Conservation (phyloP, 2,329 filamentous ascomycete genomes). For the Didymella glomerata region DNA sequence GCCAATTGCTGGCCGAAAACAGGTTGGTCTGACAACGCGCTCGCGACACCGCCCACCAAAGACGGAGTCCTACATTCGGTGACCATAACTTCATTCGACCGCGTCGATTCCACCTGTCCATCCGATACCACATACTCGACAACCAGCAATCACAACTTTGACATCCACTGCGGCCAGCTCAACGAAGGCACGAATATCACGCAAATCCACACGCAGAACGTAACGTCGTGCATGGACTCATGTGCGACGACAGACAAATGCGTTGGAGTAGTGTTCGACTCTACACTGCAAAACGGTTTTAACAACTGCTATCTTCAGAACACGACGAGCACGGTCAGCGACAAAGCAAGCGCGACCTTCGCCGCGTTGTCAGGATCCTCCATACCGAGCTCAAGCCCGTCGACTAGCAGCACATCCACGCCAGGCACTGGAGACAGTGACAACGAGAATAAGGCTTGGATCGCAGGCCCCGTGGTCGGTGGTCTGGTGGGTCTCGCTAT, state of each 20-base stretch:
- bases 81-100: constrained; percentile 36
- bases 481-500: constrained; percentile 28
- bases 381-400: constrained; percentile 5
- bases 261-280: constrained; percentile 40
- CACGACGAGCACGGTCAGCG: constrained; percentile 33
- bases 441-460: constrained; percentile 36
- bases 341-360: constrained; percentile 32
- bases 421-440: constrained; percentile 4
- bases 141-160: constrained; percentile 32
- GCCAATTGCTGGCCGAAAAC: constrained; percentile 48
- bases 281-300: constrained; percentile 34
- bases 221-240: constrained; percentile 43
- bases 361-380: constrained; percentile 25
- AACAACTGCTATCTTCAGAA: constrained; percentile 48
- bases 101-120: constrained; percentile 34
- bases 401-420: constrained; percentile 9
- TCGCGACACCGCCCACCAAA: constrained; percentile 19
- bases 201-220: constrained; percentile 36
- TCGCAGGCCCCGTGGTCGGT: constrained; percentile 41
- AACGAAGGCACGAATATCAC: constrained; percentile 45
- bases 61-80: constrained; percentile 37
- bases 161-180: constrained; percentile 41
- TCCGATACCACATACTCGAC: constrained; percentile 25
- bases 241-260: constrained; percentile 39
- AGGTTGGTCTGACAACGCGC: constrained; percentile 18